These are phyloP conservation scores for Camellia sinensis DNA, from an alignment of 148 eudicot species.

Conservation along the genomic window DNA sequence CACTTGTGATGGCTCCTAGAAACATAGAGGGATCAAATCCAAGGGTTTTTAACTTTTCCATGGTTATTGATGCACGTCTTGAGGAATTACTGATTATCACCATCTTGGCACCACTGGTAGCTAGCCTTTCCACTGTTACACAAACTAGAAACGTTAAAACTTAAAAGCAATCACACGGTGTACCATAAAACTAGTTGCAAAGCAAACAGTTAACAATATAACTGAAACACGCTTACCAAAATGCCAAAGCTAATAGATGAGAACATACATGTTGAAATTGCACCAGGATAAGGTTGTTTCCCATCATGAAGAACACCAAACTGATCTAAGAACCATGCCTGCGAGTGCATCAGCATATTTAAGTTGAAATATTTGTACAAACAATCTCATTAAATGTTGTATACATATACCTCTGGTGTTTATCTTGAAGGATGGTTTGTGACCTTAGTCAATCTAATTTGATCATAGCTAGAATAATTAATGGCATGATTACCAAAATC, in stretches of 20 bases:
- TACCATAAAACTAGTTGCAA: background rate
- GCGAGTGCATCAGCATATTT: conserved; percentile 14
- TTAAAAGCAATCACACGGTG: background rate
- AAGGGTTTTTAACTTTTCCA: conserved; percentile 70
- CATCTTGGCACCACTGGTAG: conserved; percentile 82
- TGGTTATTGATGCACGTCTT: conserved; percentile 78
- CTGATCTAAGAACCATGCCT: conserved; percentile 97
- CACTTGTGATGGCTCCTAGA: conserved; percentile 82
- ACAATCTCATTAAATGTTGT: background rate
- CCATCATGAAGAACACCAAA: conserved; percentile 99
- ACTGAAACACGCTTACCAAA: conserved; percentile 32
- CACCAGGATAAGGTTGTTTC: conserved; percentile 92
- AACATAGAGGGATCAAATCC: conserved; percentile 93
- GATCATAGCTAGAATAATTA: too few relatives aligned
- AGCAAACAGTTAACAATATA: conserved; percentile 2
- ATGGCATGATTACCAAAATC: too few relatives aligned
- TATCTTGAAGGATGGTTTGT: too few relatives aligned
- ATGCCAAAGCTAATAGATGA: conserved; percentile 27
- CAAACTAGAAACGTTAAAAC: conserved; percentile 1
- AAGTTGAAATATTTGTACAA: background rate
- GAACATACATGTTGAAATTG: conserved; percentile 71
- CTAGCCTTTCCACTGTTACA: conserved; percentile 72
- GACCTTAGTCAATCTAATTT: too few relatives aligned
- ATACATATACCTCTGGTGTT: background rate
- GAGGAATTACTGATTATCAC: conserved; percentile 92